Conservation (phyloP, 352 stramenopile genomes). For the Pythium graminicola region DNA sequence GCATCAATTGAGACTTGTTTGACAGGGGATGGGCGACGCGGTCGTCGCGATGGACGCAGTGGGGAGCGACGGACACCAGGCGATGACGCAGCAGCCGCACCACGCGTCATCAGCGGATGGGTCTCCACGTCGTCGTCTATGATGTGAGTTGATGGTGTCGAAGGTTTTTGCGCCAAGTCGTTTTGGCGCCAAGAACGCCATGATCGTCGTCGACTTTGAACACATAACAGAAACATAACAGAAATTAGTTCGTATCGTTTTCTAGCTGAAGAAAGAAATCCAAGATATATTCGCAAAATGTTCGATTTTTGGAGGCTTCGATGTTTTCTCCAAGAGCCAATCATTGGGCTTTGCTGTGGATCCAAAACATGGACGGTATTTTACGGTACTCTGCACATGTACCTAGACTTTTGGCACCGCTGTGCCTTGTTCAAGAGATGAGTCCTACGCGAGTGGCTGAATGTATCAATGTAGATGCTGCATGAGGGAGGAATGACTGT, state of each 20-base stretch:
- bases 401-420: too few relatives aligned
- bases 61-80: constrained; percentile 1
- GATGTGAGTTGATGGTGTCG: neutral
- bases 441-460: too few relatives aligned
- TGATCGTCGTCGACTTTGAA: too few relatives aligned
- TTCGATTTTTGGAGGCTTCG: neutral
- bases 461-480: too few relatives aligned
- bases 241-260: constrained; percentile 1
- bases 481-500: too few relatives aligned
- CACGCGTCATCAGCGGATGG: neutral
- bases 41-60: neutral
- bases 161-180: too few relatives aligned
- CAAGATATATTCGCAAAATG: neutral
- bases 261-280: neutral
- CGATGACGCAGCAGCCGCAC: neutral
- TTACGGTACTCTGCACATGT: too few relatives aligned
- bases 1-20: constrained; percentile 50
- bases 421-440: too few relatives aligned
- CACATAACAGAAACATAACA: neutral
- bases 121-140: neutral
- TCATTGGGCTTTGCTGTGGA: too few relatives aligned
- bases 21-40: constrained; percentile 13
- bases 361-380: too few relatives aligned
- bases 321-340: too few relatives aligned
- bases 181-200: constrained; percentile 3